Conservation (phyloP, 2,329 filamentous ascomycete genomes). For the Colletotrichum caudatum region DNA sequence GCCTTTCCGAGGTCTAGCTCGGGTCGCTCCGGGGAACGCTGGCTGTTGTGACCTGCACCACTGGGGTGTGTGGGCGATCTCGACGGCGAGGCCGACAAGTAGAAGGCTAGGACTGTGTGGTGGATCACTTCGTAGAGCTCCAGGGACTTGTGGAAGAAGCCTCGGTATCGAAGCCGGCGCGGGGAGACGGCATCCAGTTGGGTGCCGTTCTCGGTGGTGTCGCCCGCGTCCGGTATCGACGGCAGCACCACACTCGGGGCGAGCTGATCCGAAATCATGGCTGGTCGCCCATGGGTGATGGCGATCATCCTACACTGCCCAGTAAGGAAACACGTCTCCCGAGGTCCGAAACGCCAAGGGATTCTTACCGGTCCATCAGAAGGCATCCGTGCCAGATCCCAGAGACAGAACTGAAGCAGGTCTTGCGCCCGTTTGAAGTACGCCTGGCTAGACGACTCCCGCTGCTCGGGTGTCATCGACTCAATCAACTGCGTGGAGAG, state of each 20-base stretch:
- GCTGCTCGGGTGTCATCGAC: constrained; percentile 53
- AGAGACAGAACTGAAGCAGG: constrained; percentile 56
- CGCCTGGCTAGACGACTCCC: constrained; percentile 54
- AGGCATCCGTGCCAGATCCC: constrained; percentile 58
- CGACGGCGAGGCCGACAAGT: constrained; percentile 38
- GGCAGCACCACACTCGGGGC: constrained; percentile 49
- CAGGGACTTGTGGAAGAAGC: constrained; percentile 53
- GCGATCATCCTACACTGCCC: constrained; percentile 49
- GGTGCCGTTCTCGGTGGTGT: background rate
- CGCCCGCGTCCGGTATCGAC: constrained; percentile 19
- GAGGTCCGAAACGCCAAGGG: accelerated
- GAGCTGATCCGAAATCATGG: constrained; percentile 50
- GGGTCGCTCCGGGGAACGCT: background rate
- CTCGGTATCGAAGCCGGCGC: constrained; percentile 29
- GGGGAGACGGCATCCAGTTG: background rate
- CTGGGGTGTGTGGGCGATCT: constrained; percentile 6
- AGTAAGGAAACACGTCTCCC: background rate
- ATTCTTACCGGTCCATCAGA: constrained; percentile 53
- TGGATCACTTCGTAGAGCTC: constrained; percentile 55
- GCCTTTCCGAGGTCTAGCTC: constrained; percentile 48
- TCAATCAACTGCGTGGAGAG: constrained; percentile 59
- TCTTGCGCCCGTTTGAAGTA: constrained; percentile 59
- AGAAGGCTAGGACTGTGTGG: constrained; percentile 48
- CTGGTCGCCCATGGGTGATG: constrained; percentile 51
- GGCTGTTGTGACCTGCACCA: background rate